Evolutionary conservation across 2,329 filamentous ascomycete species (phyloP), one percentile per base, ranked within the genome.

Genomic region (Arthrinium puccinioides): DNA sequence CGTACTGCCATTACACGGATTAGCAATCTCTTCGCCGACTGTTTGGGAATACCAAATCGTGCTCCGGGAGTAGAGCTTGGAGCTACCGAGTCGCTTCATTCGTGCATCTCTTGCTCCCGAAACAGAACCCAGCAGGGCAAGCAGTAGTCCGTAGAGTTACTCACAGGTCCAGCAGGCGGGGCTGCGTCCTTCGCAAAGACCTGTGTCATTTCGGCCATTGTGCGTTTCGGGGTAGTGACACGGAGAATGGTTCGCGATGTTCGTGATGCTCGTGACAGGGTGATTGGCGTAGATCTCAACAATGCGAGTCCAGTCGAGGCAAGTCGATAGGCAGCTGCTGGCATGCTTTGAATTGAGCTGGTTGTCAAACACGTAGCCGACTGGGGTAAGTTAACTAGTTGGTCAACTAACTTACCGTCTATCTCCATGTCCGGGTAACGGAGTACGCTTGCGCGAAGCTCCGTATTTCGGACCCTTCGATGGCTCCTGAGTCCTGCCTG

Each of bases 111-210:
- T 30, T 11, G 26, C 4, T 29, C n/a, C n/a, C n/a, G 9, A 26
- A 26, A 26, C 14, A 14, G 24, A 14, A 9, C 24, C 24, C 24
- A 9, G n/a, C n/a, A n/a, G 24, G n/a, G n/a, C 24, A 26, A 26
- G n/a, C 24, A 26, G 9, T 26, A 26, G 24, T 26, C 24, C 14
- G n/a, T 9, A 26, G n/a, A 26, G 9, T 9, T 26, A 9, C 24
- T 26, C 24, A 26, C 14, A 26, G 24, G n/a, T n/a, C n/a, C n/a
- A n/a, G n/a, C n/a, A 78, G 74, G 69, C 51, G 69, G 64, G 47
- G 74, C 71, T 47, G 75, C 76, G 49, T 79, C 66, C 63, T 75
- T 72, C 59, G 72, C 72, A 56, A 72, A 71, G 49, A 82, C 56
- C 44, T 59, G 56, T 31, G 53, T 56, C 42, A 69, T 67, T 54